Evolutionary conservation across 1,139 yeast species (phyloP), one percentile per base, ranked within the genome.

Genomic region (Pneumocystis carinii): DNA sequence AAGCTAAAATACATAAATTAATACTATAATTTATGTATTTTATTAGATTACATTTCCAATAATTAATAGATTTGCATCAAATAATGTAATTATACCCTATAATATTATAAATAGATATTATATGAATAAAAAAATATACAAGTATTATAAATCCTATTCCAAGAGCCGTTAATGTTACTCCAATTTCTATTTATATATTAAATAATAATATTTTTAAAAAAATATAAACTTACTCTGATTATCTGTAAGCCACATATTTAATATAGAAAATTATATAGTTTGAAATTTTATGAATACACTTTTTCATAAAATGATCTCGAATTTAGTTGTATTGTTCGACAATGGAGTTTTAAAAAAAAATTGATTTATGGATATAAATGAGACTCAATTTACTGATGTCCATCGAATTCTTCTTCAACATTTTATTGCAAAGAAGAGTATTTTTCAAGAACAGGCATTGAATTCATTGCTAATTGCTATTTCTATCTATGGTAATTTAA

Each of bases 51-150:
- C 83, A 71, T 90, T 90, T 35, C 97, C 97, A 72, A 92, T 80
- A 1, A 97, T 96, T 66, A 92, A 79, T 61, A 92, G 78, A 0
- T 95, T 94, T 10, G 96, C 80, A 72, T 92, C 97, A 72, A 92
- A 92, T 68, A 92, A 84, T 36, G 96, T 83, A 72, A 90, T 72
- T 59, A 92, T 80, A 14, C 98, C 98, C 55, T 48, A 24, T 10
- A 48, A 12, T 48, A 24, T 48, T 6, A 48, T 48, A 48, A 48
- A 48, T 48, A 24, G 4, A 10, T 48, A 7, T 3, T 8, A 48
- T 3, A 8, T 48, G 27, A 24, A n/a, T 2, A 48, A 48, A 24
- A 14, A n/a, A 24, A 12, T 24, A 3, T 48, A 48, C 55, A 53
- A 90, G 77, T 8, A 88, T 72, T 74, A 92, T 87, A 72, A 89